These are phyloP conservation scores for Rhizoctonia solani DNA, from an alignment of 1,284 basidiomycete species.

Conservation along the genomic window DNA sequence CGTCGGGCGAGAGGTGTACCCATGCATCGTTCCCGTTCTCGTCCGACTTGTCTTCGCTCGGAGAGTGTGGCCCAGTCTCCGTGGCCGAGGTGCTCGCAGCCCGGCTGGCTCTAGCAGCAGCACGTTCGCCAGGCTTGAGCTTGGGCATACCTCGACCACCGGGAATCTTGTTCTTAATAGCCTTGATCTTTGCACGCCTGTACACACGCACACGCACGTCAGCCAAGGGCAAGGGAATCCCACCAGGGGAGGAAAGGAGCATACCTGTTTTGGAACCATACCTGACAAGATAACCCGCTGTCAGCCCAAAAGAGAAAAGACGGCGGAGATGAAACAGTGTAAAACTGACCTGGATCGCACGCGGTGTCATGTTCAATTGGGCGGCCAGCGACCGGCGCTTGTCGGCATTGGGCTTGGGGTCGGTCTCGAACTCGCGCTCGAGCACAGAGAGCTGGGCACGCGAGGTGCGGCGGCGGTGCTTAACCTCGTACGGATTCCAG, in stretches of 20 bases:
- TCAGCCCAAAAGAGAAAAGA: no score
- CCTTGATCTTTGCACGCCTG: slow-evolving; percentile 39
- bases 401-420: slow-evolving; percentile 86
- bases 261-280: slow-evolving; percentile 90
- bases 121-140: slow-evolving; percentile 31
- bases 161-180: slow-evolving; percentile 35
- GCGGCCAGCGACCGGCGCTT: slow-evolving; percentile 77
- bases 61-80: no score
- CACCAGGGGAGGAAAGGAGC: background rate
- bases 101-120: slow-evolving; percentile 1
- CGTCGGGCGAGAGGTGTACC: background rate
- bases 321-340: slow-evolving; percentile 35
- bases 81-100: no score
- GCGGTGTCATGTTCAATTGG: slow-evolving; percentile 86
- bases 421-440: slow-evolving; percentile 80
- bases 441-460: slow-evolving; percentile 82
- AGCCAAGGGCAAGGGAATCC: background rate
- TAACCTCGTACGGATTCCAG: slow-evolving; percentile 88
- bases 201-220: no score
- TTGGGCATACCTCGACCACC: slow-evolving; percentile 33
- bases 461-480: slow-evolving; percentile 85
- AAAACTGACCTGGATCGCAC: slow-evolving; percentile 82
- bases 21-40: slow-evolving; percentile 18
- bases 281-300: slow-evolving; percentile 57
- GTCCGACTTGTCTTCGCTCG: background rate